Evolutionary conservation across 441 rosid genomes (phyloP), one percentile per base, ranked within the genome.

Genomic region (Aleurites moluccanus): DNA sequence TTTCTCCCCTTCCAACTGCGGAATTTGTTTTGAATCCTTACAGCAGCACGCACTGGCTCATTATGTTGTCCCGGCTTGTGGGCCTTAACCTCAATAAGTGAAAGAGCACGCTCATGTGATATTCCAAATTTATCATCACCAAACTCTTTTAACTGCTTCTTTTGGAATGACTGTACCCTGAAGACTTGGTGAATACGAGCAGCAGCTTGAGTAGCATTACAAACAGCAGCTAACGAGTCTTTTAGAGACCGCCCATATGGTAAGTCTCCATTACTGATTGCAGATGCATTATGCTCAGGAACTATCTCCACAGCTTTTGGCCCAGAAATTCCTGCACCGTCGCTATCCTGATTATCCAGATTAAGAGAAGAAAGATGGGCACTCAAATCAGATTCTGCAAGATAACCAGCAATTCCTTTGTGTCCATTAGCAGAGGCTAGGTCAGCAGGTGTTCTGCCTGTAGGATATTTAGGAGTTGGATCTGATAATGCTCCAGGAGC

Each of bases 361-460:
- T 83, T 78, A 77, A 94, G 90, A 59, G 84, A 80, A 44, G 81
- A 73, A 73, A 94, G 88, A 57, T 86, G 92, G 20, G 88, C 73
- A 55, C 87, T 83, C 82, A 91, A 80, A 75, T 87, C 81, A 80
- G 83, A 90, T 77, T 90, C 97, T 18, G 97, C 96, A 73, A 94
- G 99, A 81, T 83, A 94, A 72, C 93, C 99, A 27, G 97, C 89
- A 61, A 92, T 94, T 80, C 98, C 98, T 88, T 91, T 94, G 86
- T 92, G 92, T 57, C 97, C 94, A 70, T 85, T 90, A 64, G 86
- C 84, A 64, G 92, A 90, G 69, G 99, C 99, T 55, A 94, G 82
- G 79, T 94, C 99, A 44, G 99, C 92, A 67, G 99, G 90, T 69
- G 97, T 87, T 82, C 86, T 85, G 76, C 92, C 91, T n/a, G 83